These are phyloP conservation scores for Begonia masoniana DNA, from an alignment of 306 rosid species.

Conservation along the genomic window DNA sequence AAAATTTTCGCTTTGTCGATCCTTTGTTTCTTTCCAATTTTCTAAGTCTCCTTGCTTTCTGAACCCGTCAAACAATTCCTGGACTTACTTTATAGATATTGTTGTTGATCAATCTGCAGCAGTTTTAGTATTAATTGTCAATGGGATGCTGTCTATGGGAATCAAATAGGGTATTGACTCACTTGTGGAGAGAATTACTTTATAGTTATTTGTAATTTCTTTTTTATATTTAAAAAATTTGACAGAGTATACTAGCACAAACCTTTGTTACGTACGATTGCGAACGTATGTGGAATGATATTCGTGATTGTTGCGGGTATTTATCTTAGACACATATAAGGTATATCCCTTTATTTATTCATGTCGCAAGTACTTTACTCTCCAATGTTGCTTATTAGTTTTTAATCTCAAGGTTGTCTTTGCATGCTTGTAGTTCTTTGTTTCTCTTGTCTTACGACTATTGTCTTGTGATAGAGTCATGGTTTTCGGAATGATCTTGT, in stretches of 20 bases:
- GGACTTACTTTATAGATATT: slow-evolving; percentile 44
- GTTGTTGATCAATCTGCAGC: slow-evolving; percentile 89
- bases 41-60: slow-evolving; percentile 56
- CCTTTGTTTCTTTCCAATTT: background rate
- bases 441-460: too few relatives aligned
- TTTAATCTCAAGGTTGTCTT: too few relatives aligned
- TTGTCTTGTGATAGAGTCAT: too few relatives aligned
- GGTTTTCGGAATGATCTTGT: too few relatives aligned
- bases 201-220: too few relatives aligned
- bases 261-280: slow-evolving; percentile 55
- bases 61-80: slow-evolving; percentile 61
- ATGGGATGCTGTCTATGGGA: slow-evolving; percentile 71
- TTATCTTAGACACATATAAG: too few relatives aligned
- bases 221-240: background rate
- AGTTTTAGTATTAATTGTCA: slow-evolving; percentile 49
- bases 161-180: slow-evolving; percentile 75
- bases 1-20: background rate
- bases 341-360: too few relatives aligned
- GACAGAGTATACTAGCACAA: slow-evolving; percentile 77
- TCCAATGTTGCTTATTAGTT: too few relatives aligned
- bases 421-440: too few relatives aligned
- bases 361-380: too few relatives aligned
- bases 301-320: slow-evolving; percentile 68
- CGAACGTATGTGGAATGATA: slow-evolving; percentile 67
- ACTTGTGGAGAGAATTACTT: too few relatives aligned